phyloP scores from a whole-genome alignment of 306 rosid genomes.

The Castanospermum australe region DNA sequence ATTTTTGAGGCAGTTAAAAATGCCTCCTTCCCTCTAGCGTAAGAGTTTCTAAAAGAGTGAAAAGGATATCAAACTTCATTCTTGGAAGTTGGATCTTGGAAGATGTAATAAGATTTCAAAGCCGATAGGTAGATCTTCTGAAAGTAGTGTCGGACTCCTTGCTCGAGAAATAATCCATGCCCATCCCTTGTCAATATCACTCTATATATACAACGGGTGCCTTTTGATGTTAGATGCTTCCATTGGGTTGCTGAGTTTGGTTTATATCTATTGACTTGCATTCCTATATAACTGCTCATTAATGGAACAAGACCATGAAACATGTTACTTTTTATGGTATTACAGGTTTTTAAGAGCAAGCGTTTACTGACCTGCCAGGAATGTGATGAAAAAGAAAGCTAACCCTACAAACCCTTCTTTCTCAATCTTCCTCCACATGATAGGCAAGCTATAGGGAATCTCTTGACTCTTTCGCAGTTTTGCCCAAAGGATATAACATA shows the following conservation, averaged over 20 bases:
- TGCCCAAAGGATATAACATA: not conserved
- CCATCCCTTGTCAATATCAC: not conserved
- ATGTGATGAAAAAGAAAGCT: slow-evolving; percentile 50
- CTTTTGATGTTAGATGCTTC: not conserved
- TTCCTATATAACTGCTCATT: not conserved
- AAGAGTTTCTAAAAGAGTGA: not conserved
- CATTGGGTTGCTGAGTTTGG: not conserved
- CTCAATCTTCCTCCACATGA: not conserved
- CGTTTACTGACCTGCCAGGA: slow-evolving; percentile 41
- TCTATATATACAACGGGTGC: not conserved
- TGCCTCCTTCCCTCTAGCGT: not conserved
- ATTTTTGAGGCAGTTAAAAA: no score
- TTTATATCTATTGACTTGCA: not conserved
- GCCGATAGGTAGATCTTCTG: not conserved
- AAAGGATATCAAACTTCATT: slow-evolving; percentile 8
- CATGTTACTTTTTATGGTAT: slow-evolving; percentile 18
- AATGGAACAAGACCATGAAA: slow-evolving; percentile 12
- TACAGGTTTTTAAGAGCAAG: slow-evolving; percentile 12
- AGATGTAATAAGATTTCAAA: slow-evolving; percentile 12
- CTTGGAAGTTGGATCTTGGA: slow-evolving; percentile 7
- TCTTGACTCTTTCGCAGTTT: no score
- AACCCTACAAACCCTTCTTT: not conserved
- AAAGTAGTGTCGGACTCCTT: not conserved
- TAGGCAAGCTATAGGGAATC: not conserved
- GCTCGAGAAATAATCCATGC: not conserved